Evolutionary conservation across 495 filamentous ascomycete genomes (phyloP).

Genomic region (Talaromyces borbonicus): DNA sequence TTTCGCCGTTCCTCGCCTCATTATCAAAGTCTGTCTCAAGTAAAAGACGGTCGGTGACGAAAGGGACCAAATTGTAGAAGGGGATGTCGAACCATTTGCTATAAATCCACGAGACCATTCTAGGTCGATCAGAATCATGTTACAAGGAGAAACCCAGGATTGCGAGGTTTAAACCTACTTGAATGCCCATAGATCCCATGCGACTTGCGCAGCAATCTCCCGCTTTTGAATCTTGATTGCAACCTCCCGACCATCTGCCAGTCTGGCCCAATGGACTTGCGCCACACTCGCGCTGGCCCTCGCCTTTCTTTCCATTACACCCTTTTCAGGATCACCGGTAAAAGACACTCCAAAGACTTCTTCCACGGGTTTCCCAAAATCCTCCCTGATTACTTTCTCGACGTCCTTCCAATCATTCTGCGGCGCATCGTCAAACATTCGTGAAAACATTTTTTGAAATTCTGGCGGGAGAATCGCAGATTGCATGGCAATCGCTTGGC

Average conservation of each 20-base stretch:
- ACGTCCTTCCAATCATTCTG: slow-evolving; percentile 90
- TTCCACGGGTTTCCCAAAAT: slow-evolving; percentile 73
- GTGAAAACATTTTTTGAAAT: slow-evolving; percentile 88
- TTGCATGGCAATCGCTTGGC: slow-evolving; percentile 98
- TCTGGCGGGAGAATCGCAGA: slow-evolving; percentile 84
- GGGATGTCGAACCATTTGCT: slow-evolving; percentile 79
- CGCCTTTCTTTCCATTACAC: slow-evolving; percentile 80
- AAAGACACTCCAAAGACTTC: slow-evolving; percentile 88
- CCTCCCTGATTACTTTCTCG: slow-evolving; percentile 75
- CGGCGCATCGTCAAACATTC: slow-evolving; percentile 97
- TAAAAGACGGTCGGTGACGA: slow-evolving; percentile 64
- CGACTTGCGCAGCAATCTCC: slow-evolving; percentile 81
- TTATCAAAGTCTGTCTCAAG: slow-evolving; percentile 92
- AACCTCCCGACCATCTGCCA: slow-evolving; percentile 78
- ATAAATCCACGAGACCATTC: slow-evolving; percentile 66
- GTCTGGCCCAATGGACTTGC: slow-evolving; percentile 88
- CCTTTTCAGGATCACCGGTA: slow-evolving; percentile 50
- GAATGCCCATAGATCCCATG: slow-evolving; percentile 92
- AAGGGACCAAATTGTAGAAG: slow-evolving; percentile 75
- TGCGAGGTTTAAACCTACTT: slow-evolving; percentile 61
- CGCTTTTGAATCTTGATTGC: slow-evolving; percentile 95
- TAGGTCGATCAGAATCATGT: slow-evolving; percentile 18
- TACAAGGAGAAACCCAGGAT: neutral
- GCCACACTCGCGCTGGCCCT: slow-evolving; percentile 86
- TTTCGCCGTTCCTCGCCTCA: slow-evolving; percentile 79